Base-by-base conservation (phyloP, 352 stramenopile genomes). In the Phytophthora pseudosyringae region DNA sequence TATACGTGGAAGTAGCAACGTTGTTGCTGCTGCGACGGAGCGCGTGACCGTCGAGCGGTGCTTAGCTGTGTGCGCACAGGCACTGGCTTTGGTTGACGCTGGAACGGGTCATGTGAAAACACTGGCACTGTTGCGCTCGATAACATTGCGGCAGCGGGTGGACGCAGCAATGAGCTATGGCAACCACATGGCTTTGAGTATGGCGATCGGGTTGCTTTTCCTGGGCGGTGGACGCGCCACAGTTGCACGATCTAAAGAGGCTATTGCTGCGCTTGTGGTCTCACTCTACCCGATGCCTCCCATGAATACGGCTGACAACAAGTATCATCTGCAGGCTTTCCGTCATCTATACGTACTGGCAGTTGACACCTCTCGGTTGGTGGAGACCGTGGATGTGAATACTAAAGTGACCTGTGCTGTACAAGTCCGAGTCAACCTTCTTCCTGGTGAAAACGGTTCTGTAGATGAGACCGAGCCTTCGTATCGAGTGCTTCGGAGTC, bases 121-220 rank as follows among this genome's bases (percentile, higher is more conserved):
- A 8, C 75, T 99, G 25, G 78, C 88, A 32, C 45, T 99, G 3
- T 79, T 99, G 38, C 96, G 97, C 11, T 89, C 86, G 3, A 67
- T 94, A 56, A 92, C 88, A 28, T 49, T 96, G 45, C 79, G 86
- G 2, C 86, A 94, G 63, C 82, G 82, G n/a, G 79, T 90, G 4
- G 86, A 96, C 39, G 57, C 71, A 3, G 83, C 91, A 47, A 88
- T 98, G 33, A 95, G 86, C 10, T 99, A 99, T 58, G 98, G 98
- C 7, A 97, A 94, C 33, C 97, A 99, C 76, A 98, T 99, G 94
- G 84, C 90, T 12, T 83, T 98, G 44, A 95, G 86, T 39, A 93
- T 96, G 75, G 90, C 97, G 21, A 98, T 99, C 28, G 97, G 97
- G 0, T 74, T 99, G 49, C 78, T 99, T 6, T 99, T 99, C 59